A percentile compares a stretch with the other conserved stretches of the same genome.
These are phyloP conservation scores for Pythium sp. DNA, from an alignment of 352 stramenopile species.

Conservation along the genomic window DNA sequence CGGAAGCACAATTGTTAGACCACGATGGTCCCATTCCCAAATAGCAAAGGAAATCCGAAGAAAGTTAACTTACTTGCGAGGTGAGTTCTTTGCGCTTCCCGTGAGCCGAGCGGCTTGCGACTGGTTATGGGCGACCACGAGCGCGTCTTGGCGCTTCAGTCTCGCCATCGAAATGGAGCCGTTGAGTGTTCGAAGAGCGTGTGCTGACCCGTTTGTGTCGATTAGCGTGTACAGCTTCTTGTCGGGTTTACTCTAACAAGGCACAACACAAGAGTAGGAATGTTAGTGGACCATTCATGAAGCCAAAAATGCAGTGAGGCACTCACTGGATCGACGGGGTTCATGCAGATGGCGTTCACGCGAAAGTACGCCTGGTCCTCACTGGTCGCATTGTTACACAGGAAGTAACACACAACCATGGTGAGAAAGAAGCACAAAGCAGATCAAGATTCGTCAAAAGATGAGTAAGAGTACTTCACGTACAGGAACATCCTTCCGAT, in stretches of 20 bases:
- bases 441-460: neutral
- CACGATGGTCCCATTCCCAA: neutral
- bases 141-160: slow-evolving; percentile 34
- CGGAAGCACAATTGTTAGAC: neutral
- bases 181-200: slow-evolving; percentile 48
- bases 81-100: slow-evolving; percentile 12
- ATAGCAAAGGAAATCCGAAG: neutral
- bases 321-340: slow-evolving; percentile 41
- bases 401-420: neutral
- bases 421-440: neutral
- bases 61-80: slow-evolving; percentile 11
- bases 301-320: neutral
- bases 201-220: slow-evolving; percentile 47
- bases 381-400: slow-evolving; percentile 15
- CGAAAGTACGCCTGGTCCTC: slow-evolving; percentile 48
- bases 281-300: neutral
- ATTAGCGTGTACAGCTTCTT: slow-evolving; percentile 55
- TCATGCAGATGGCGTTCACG: slow-evolving; percentile 44
- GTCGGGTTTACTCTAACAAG: slow-evolving; percentile 45
- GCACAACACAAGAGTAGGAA: neutral
- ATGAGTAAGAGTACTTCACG: neutral
- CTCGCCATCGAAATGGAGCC: slow-evolving; percentile 48
- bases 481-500: slow-evolving; percentile 68
- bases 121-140: slow-evolving; percentile 10
- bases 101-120: slow-evolving; percentile 10